Conservation (phyloP, 2,329 filamentous ascomycete genomes). For the Hypoxylon sp. region DNA sequence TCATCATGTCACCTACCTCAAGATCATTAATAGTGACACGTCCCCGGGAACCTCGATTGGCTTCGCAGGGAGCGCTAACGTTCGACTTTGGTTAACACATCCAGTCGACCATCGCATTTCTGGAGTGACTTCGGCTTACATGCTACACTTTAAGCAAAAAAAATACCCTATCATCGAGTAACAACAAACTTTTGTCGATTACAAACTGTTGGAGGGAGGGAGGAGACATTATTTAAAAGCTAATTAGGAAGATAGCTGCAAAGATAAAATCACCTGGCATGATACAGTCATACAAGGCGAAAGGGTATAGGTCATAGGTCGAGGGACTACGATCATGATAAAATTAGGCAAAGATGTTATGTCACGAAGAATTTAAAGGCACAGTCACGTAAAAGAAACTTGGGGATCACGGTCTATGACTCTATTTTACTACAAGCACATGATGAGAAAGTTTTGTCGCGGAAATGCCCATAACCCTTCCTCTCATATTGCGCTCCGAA, state of each 20-base stretch:
- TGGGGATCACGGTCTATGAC: constrained; percentile 54
- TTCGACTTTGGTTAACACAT: background rate
- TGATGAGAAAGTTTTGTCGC: constrained; percentile 60
- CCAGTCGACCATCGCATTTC: background rate
- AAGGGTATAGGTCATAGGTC: too few species aligned
- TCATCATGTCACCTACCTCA: background rate
- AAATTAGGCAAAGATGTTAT: background rate
- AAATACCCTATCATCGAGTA: background rate
- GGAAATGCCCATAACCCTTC: constrained; percentile 57
- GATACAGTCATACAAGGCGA: background rate
- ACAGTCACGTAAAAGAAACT: constrained; percentile 28
- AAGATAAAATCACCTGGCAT: background rate
- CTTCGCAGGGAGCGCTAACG: background rate
- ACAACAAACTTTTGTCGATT: too few species aligned
- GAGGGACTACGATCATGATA: background rate
- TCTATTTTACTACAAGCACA: constrained; percentile 66
- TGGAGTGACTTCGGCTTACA: background rate
- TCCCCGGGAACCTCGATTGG: background rate
- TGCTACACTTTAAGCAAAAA: background rate
- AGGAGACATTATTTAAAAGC: too few species aligned
- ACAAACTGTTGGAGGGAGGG: too few species aligned
- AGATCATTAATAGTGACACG: background rate
- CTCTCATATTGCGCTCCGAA: constrained; percentile 62
- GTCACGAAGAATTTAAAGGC: background rate
- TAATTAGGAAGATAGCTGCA: too few species aligned